Conservation (phyloP, 306 rosid genomes). For the Vicia villosa region DNA sequence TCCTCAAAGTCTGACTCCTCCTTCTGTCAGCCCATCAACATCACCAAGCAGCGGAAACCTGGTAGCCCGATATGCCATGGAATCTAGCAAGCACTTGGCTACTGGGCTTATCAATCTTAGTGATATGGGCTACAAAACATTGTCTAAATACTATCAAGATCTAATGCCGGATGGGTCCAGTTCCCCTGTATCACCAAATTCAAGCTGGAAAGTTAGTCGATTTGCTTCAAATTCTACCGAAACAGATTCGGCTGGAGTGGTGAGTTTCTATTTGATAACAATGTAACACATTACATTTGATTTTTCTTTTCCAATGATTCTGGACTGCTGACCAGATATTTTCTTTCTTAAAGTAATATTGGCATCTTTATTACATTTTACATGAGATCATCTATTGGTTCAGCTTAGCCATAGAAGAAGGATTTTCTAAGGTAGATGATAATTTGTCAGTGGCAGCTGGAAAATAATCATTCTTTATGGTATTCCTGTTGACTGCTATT, state of each 20-base stretch:
- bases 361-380: conserved; percentile 47
- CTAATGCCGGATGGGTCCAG: conserved; percentile 84
- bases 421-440: conserved; percentile 49
- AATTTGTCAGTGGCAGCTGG: conserved; percentile 34
- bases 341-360: conserved; percentile 44
- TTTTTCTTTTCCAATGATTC: conserved; percentile 35
- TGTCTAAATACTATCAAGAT: conserved; percentile 93
- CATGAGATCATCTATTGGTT: conserved; percentile 51
- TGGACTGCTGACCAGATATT: conserved; percentile 44
- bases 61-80: conserved; percentile 97
- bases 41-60: conserved; percentile 87
- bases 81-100: conserved; percentile 96
- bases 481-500: conserved; percentile 29
- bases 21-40: conserved; percentile 89
- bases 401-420: conserved; percentile 53
- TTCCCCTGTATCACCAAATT: conserved; percentile 84
- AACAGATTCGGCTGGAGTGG: conserved; percentile 84
- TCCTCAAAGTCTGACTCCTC: conserved; percentile 91
- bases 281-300: conserved; percentile 22
- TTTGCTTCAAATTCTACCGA: conserved; percentile 67
- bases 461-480: conserved; percentile 32
- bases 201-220: conserved; percentile 77
- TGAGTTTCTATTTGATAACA: conserved; percentile 53
- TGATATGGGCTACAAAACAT: conserved; percentile 92
- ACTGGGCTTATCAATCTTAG: conserved; percentile 81